Base-by-base conservation (phyloP, 1,284 basidiomycete species). In the Cryptococcus hybrid region DNA sequence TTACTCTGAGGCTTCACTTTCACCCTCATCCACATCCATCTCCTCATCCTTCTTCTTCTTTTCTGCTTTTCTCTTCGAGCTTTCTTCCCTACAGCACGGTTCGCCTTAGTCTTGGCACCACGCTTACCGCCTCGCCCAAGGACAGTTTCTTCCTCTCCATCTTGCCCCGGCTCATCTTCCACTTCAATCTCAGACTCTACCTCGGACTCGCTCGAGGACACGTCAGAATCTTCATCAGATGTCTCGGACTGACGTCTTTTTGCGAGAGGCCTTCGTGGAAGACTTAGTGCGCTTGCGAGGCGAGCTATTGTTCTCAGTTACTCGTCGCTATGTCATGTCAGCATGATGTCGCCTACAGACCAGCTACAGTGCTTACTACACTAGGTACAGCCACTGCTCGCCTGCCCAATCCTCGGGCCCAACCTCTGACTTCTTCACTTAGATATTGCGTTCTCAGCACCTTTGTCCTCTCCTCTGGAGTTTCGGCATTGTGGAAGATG, bases 401-500 rank as follows among this genome's bases (percentile, higher is more conserved):
- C 47, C 57, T 64, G 13, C 68, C 67, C 53, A 61, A 55, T 37
- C 34, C 34, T 44, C 57, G 64, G 0, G 66, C 65, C 68, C 69
- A 70, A 11, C 51, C 52, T 5, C 58, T 60, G 7, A 63, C 61
- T 15, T 72, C 69, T 18, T 68, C 66, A 18, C 58, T 60, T 24
- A 77, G 59, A 52, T 70, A 77, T 7, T 63, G 60, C 38, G 53
- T 64, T n/a, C 56, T 55, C 7, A 67, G 58, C 12, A 66, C 61
- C 52, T 55, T 61, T 18, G 58, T 55, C 18, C 61, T 66, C n/a
- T 62, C 63, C 30, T 63, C 55, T 9, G 59, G 58, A n/a, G 64
- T 64, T 3, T 67, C 65, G 5, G 68, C 63, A 52, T 68, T 69
- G 54, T 68, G 64, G 67, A 98, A 84, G 54, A 97, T 90, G 73